Conservation (phyloP, 2,329 filamentous ascomycete genomes). For the Scopulariopsis brevicaulis region DNA sequence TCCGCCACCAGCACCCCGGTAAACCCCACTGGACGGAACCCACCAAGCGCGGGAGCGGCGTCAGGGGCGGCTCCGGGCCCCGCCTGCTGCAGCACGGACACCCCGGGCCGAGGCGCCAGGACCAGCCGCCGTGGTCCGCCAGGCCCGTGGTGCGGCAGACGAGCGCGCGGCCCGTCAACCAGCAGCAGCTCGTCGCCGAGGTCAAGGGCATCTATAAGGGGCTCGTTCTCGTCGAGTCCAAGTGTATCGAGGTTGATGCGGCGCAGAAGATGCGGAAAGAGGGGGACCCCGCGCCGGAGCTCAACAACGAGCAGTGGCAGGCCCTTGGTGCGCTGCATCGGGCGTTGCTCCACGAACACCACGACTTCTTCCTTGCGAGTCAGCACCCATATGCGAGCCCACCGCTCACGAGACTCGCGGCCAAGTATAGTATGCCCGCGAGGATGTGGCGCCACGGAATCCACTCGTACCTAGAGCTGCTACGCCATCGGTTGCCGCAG, state of each 20-base stretch:
- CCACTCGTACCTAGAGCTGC: slow-evolving; percentile 68
- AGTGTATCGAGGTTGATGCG: slow-evolving; percentile 75
- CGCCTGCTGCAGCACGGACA: not conserved
- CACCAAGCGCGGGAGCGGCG: not conserved
- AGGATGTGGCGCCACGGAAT: slow-evolving; percentile 94
- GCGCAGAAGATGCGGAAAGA: slow-evolving; percentile 32
- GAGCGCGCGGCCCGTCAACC: slow-evolving; percentile 57
- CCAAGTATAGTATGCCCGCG: slow-evolving; percentile 83
- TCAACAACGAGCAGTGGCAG: slow-evolving; percentile 68
- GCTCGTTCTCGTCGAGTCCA: slow-evolving; percentile 74
- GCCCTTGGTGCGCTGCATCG: slow-evolving; percentile 72
- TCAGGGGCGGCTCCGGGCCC: not conserved
- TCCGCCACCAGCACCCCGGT: not conserved
- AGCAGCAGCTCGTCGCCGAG: slow-evolving; percentile 69
- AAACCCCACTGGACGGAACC: not conserved
- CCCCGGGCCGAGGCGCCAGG: not conserved
- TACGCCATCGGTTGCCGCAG: slow-evolving; percentile 61
- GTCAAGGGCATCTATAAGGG: slow-evolving; percentile 78
- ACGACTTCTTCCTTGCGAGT: slow-evolving; percentile 76
- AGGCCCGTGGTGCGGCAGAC: slow-evolving; percentile 29
- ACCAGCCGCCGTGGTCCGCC: not conserved
- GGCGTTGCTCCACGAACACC: slow-evolving; percentile 70
- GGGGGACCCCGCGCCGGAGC: slow-evolving; percentile 25
- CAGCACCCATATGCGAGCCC: slow-evolving; percentile 72
- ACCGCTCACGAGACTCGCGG: slow-evolving; percentile 55